Conservation (phyloP, 208 protist species). For the Jaenimonas drosophilae region DNA sequence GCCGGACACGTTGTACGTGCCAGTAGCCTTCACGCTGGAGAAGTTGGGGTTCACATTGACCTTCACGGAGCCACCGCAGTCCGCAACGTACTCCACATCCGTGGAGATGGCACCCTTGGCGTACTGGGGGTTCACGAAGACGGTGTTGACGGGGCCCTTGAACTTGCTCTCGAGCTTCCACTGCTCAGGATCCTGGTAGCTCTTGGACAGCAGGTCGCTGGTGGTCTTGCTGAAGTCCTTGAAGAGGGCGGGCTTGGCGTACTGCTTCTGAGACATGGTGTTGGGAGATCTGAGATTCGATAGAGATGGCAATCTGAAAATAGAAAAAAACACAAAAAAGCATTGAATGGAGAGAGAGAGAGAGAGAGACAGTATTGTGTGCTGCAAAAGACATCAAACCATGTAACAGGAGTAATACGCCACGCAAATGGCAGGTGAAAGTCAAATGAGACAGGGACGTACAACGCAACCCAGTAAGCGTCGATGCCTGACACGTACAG, state of each 20-base stretch:
- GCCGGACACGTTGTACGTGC: slow-evolving; percentile 8
- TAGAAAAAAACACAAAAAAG: background rate
- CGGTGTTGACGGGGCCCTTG: slow-evolving; percentile 30
- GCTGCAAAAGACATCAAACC: too few relatives aligned
- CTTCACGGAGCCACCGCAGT: slow-evolving; percentile 1
- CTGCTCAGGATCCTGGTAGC: slow-evolving; percentile 23
- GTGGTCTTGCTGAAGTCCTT: slow-evolving; percentile 79
- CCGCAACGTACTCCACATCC: too few relatives aligned
- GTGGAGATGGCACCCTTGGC: slow-evolving; percentile 37
- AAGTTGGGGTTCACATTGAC: background rate
- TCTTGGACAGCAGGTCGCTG: slow-evolving; percentile 68
- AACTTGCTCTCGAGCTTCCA: slow-evolving; percentile 78
- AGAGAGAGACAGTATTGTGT: background rate
- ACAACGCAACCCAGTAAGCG: too few relatives aligned
- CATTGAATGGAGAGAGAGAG: background rate
- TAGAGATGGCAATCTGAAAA: background rate
- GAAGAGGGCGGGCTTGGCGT: slow-evolving; percentile 13
- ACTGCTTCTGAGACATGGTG: background rate
- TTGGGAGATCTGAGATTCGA: background rate
- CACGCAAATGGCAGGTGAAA: too few relatives aligned
- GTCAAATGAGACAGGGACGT: too few relatives aligned
- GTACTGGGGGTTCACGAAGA: too few relatives aligned
- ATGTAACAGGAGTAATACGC: too few relatives aligned
- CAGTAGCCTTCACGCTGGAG: slow-evolving; percentile 2
- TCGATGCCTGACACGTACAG: too few relatives aligned